Evolutionary conservation across 768 basidiomycete species (phyloP), one percentile per base, ranked within the genome.

Genomic region (Lyophyllum shimeji): DNA sequence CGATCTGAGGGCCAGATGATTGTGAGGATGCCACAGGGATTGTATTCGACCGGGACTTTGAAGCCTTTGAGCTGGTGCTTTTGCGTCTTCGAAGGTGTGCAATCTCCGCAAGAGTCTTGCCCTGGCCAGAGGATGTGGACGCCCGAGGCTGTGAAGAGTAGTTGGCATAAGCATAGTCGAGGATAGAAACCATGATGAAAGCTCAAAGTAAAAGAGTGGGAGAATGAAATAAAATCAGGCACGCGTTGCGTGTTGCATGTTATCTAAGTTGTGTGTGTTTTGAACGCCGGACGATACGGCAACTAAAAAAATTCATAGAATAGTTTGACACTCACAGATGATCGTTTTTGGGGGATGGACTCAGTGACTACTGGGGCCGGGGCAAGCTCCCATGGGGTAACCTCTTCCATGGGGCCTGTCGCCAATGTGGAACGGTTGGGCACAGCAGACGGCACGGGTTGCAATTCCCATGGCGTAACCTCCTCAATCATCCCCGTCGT

Each of bases 331-430:
- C 65, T 65, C 57, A 67, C 65, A 40, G 60, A 60, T 57, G 52
- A 60, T 40, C 52, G 60, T 56, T 55, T 65, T 59, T 55, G 18
- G 40, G 15, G 46, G 55, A 27, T 13, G 37, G 46, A 23, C 29
- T 59, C 44, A 53, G 55, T 34, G 24, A 15, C 39, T 42, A 45
- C 37, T 40, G 60, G 53, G 45, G 52, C 29, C 17, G 73, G 69
- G 40, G 54, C 60, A 45, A 73, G 60, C 55, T 73, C 73, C 73
- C 72, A 72, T 56, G 68, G 68, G 44, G 67, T 68, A 25, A 69
- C 67, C 24, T 67, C 68, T 46, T 68, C 67, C 15, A 69, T 46
- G 23, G 63, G 63, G 33, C 68, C 68, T 13, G 65, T 69, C 34
- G 60, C 59, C 46, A 66, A 61, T 25, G 65, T 63, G 20, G 66